phyloP scores from a whole-genome alignment of 768 basidiomycete genomes.

The Vararia minispora region DNA sequence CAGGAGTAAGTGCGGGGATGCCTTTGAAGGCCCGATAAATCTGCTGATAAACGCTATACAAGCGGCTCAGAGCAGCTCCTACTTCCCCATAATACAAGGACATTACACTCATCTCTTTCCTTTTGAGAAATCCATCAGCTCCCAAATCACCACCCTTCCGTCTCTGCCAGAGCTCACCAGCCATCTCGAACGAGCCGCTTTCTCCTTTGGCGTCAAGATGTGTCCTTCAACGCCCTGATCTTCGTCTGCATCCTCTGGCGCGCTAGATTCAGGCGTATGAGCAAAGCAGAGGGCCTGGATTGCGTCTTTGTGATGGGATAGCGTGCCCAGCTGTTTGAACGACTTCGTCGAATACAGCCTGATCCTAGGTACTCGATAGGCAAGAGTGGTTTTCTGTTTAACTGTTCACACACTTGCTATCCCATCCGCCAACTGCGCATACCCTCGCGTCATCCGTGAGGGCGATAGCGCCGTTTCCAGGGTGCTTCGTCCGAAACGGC shows the following conservation, averaged over 20 bases:
- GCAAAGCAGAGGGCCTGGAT: slow-evolving; percentile 75
- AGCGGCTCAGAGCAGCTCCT: too few species aligned
- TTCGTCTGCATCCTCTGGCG: background rate
- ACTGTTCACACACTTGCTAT: slow-evolving; percentile 58
- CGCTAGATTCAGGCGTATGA: background rate
- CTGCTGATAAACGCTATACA: too few species aligned
- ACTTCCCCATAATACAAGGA: too few species aligned
- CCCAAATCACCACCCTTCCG: slow-evolving; percentile 12
- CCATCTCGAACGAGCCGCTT: slow-evolving; percentile 9
- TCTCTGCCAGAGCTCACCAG: slow-evolving; percentile 14
- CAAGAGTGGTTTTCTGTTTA: background rate
- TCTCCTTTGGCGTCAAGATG: slow-evolving; percentile 9
- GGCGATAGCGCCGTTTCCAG: slow-evolving; percentile 70
- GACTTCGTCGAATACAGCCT: slow-evolving; percentile 74
- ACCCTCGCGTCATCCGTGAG: slow-evolving; percentile 68
- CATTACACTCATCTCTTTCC: too few species aligned
- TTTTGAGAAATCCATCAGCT: slow-evolving; percentile 12
- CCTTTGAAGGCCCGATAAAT: too few species aligned
- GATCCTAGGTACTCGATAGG: slow-evolving; percentile 34
- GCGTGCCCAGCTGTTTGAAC: slow-evolving; percentile 74
- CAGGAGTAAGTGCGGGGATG: too few species aligned
- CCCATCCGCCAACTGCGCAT: slow-evolving; percentile 90
- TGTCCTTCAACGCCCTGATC: slow-evolving; percentile 2
- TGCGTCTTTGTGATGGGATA: slow-evolving; percentile 70
- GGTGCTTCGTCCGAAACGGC: slow-evolving; percentile 63